Evolutionary conservation across 202 grass and related monocot genomes (phyloP).

Genomic region (Bolboschoenoplectus hybrid): DNA sequence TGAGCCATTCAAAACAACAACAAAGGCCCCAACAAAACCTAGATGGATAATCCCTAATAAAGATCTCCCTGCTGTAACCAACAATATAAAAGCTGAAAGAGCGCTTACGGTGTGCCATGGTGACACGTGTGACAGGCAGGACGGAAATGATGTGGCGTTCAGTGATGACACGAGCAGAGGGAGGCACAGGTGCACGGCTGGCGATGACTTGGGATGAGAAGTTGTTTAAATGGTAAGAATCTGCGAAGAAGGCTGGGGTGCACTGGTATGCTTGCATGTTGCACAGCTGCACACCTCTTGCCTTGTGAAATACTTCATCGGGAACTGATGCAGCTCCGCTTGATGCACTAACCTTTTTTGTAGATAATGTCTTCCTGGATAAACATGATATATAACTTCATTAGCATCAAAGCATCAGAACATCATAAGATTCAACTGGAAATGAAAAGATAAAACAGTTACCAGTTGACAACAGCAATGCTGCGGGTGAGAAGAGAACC

Average conservation of each 20-base stretch:
- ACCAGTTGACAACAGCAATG: conserved; percentile 61
- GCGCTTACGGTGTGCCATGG: conserved; percentile 55
- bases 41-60: conserved; percentile 74
- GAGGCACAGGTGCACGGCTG: conserved; percentile 57
- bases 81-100: conserved; percentile 81
- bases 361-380: conserved; percentile 65
- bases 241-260: conserved; percentile 82
- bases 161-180: conserved; percentile 64
- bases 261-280: conserved; percentile 90
- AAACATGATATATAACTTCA: conserved; percentile 20
- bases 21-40: conserved; percentile 84
- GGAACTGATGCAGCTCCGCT: conserved; percentile 81
- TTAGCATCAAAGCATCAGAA: conserved; percentile 7
- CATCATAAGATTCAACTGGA: conserved; percentile 23
- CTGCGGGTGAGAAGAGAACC: conserved; percentile 69
- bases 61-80: conserved; percentile 68
- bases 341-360: conserved; percentile 64
- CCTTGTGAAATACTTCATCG: conserved; percentile 80
- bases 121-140: conserved; percentile 76
- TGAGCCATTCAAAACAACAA: conserved; percentile 85
- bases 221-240: conserved; percentile 78
- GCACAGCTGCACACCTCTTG: conserved; percentile 74
- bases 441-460: conserved; percentile 14
- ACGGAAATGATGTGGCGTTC: conserved; percentile 81
- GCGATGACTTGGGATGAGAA: conserved; percentile 81